Conservation (phyloP, 106 monocot genomes). For the Dendrobium nobile region DNA sequence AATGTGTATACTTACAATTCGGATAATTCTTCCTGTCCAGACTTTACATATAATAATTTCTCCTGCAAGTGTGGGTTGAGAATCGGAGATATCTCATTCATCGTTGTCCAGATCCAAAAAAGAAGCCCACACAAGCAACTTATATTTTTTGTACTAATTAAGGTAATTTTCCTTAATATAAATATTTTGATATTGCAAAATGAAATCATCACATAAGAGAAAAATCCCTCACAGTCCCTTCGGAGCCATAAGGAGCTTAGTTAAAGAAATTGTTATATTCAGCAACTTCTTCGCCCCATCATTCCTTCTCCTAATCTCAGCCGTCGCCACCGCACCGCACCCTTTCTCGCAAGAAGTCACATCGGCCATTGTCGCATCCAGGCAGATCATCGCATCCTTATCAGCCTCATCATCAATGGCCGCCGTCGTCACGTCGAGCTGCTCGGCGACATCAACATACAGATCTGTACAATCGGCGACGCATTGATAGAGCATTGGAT, state of each 20-base stretch:
- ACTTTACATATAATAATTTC: too few relatives aligned
- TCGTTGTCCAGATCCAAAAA: too few relatives aligned
- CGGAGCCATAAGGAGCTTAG: background rate
- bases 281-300: background rate
- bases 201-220: background rate
- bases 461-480: constrained; percentile 4
- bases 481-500: background rate
- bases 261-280: background rate
- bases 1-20: too few relatives aligned
- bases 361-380: background rate
- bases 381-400: background rate
- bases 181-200: too few relatives aligned
- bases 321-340: background rate
- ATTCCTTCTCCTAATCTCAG: background rate
- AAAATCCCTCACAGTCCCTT: background rate
- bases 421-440: constrained; percentile 9
- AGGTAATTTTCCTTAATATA: too few relatives aligned
- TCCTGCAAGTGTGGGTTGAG: too few relatives aligned
- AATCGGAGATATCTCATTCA: too few relatives aligned
- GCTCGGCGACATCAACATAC: constrained; percentile 3
- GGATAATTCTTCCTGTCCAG: too few relatives aligned
- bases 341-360: background rate
- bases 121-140: too few relatives aligned
- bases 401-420: constrained; percentile 1
- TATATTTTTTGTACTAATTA: too few relatives aligned